Evolutionary conservation across 768 basidiomycete species (phyloP).

Genomic region (Lactarius sp.): DNA sequence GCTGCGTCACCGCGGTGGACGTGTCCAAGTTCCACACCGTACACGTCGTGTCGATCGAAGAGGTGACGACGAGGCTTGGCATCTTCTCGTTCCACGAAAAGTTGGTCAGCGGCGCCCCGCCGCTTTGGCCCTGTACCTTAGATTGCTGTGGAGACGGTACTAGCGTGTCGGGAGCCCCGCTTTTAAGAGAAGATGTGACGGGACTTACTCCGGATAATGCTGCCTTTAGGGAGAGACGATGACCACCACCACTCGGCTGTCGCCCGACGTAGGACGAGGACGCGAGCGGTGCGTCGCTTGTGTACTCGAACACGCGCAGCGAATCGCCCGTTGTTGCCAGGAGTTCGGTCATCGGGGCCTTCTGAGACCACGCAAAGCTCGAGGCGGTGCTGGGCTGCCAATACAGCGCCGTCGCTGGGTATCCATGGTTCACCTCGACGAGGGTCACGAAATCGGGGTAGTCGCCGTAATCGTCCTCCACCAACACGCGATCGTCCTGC

Average conservation of each 20-base stretch:
- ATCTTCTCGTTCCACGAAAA: slow-evolving; percentile 97
- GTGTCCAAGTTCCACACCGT: slow-evolving; percentile 99
- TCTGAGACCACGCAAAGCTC: slow-evolving; percentile 63
- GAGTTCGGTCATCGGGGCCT: slow-evolving; percentile 64
- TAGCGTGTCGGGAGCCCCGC: slow-evolving; percentile 11
- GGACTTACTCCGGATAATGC: slow-evolving; percentile 73
- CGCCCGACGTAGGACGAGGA: slow-evolving; percentile 69
- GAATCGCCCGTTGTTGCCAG: slow-evolving; percentile 94
- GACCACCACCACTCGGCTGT: slow-evolving; percentile 49
- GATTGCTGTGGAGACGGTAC: slow-evolving; percentile 54
- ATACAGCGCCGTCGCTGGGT: slow-evolving; percentile 88
- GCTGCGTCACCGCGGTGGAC: slow-evolving; percentile 88
- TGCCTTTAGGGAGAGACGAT: slow-evolving; percentile 67
- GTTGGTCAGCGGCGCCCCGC: slow-evolving; percentile 88
- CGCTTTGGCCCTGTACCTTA: slow-evolving; percentile 80
- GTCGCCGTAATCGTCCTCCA: slow-evolving; percentile 76
- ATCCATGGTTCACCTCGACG: slow-evolving; percentile 80
- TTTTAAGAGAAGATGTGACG: slow-evolving; percentile 3
- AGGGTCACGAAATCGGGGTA: slow-evolving; percentile 85
- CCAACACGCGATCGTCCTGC: slow-evolving; percentile 82
- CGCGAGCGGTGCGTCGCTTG: slow-evolving; percentile 54
- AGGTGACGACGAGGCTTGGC: slow-evolving; percentile 89
- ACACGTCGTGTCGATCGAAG: slow-evolving; percentile 97
- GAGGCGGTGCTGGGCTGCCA: slow-evolving; percentile 82
- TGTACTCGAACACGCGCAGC: slow-evolving; percentile 86